Evolutionary conservation across 805 yeast species (phyloP).

Genomic region (Barnettozyma sucrosica): DNA sequence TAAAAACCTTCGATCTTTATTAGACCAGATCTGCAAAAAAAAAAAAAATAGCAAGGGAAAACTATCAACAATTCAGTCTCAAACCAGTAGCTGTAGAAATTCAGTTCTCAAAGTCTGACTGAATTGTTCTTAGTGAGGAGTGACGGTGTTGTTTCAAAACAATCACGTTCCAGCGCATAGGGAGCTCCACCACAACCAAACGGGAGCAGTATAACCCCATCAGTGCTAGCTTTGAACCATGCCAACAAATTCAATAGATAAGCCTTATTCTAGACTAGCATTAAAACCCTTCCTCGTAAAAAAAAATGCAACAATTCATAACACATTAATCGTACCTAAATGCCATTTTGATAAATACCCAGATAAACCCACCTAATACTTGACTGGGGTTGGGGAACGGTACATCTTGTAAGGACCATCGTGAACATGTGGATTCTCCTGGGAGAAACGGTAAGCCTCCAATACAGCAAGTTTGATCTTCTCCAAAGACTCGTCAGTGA

Average conservation of each 20-base stretch:
- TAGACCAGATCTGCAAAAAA: neutral
- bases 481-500: constrained; percentile 47
- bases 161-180: neutral
- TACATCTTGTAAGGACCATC: constrained; percentile 44
- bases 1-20: neutral
- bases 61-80: neutral
- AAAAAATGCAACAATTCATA: constrained; percentile 12
- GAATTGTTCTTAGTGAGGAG: neutral
- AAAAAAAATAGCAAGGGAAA: neutral
- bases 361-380: constrained; percentile 16
- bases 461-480: constrained; percentile 49
- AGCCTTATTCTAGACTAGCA: neutral
- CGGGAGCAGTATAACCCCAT: neutral
- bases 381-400: constrained; percentile 34
- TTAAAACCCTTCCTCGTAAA: constrained; percentile 7
- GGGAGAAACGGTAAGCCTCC: constrained; percentile 52
- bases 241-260: neutral
- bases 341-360: constrained; percentile 24
- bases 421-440: constrained; percentile 44
- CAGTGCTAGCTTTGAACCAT: neutral
- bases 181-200: neutral
- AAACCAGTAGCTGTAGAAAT: neutral
- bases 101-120: neutral
- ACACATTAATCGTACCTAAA: constrained; percentile 16
- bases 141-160: neutral